phyloP scores from a whole-genome alignment of 345 rosid genomes.

The Carallia brachiata region DNA sequence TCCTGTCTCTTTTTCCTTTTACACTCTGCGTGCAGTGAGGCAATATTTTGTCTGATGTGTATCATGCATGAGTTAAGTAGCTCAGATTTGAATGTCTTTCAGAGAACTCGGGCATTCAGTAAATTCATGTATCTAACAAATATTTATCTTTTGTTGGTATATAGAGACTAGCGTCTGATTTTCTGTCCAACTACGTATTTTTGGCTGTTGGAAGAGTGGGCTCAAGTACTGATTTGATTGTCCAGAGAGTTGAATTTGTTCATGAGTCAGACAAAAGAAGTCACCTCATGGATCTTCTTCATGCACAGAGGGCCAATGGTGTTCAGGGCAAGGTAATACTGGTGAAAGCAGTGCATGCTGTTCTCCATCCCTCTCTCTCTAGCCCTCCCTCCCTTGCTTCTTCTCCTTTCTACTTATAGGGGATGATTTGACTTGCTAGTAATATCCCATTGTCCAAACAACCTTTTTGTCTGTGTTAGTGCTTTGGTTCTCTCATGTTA shows the following conservation, averaged over 20 bases:
- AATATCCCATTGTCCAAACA: no score
- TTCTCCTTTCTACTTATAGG: background rate
- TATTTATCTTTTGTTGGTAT: conserved; percentile 17
- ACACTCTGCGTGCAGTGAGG: background rate
- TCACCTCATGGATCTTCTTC: conserved; percentile 98
- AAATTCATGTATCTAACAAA: background rate
- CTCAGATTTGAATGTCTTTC: background rate
- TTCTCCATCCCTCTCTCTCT: background rate
- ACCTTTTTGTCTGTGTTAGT: no score
- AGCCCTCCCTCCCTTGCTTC: background rate
- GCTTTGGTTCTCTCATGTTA: background rate
- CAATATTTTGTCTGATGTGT: background rate
- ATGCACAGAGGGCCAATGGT: conserved; percentile 88
- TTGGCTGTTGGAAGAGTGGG: conserved; percentile 99
- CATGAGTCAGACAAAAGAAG: conserved; percentile 95
- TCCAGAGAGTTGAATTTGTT: conserved; percentile 95
- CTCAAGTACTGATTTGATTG: conserved; percentile 94
- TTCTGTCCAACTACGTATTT: conserved; percentile 74
- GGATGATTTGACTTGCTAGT: no score
- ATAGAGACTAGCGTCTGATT: conserved; percentile 98
- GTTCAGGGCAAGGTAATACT: conserved; percentile 67
- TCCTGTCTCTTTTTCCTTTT: background rate
- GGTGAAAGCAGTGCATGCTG: background rate
- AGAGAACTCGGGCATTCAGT: no score
- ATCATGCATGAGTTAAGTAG: background rate